Base-by-base conservation (phyloP, 2,329 filamentous ascomycete species). In the Mycosphaerella arachidis region DNA sequence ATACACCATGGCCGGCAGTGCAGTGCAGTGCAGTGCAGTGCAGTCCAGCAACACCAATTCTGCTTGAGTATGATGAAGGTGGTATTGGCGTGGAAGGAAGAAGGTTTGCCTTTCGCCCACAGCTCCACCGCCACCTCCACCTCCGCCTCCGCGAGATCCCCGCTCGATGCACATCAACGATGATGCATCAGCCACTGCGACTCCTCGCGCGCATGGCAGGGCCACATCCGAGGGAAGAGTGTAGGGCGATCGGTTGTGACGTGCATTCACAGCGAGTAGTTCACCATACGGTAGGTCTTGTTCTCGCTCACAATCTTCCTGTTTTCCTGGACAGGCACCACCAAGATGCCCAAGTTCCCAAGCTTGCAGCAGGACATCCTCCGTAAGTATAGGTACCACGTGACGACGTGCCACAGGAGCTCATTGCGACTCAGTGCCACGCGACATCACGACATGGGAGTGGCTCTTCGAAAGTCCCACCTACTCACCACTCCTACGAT, bases 381-480 rank as follows among this genome's bases (percentile, higher is more conserved):
- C 18, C 58, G 65, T 67, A 58, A 33, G 61, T 51, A 48, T 31
- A 27, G 27, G 7, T 35, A 18, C 33, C 29, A 4, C n/a, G 29
- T 50, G 40, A 10, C 27, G 8, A n/a, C 30, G 8, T 31, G 40
- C 16, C 52, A 29, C 20, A 16, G 43, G 18, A 35, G 31, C 63
- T 63, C 46, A 64, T 35, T 37, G 48, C 13, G 18, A 4, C n/a
- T 10, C 57, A 84, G 82, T 85, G 4, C 83, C 84, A 10, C 76
- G 76, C 40, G 72, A 82, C 60, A 68, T 84, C 29, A 80, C 83
- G 7, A 79, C 84, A 45, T 87, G 84, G 84, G 78, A 83, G 66
- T 87, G 82, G 81, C 77, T 86, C 12, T 86, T 87, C 70, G 80
- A 84, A 65, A 82, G 81, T 0, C 69, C 77, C 4, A 70, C 69